Percentiles rank a stretch among this genome's conserved stretches.
These are phyloP conservation scores for Barnettozyma sp. DNA, from an alignment of 805 yeast genomes.

Conservation along the genomic window DNA sequence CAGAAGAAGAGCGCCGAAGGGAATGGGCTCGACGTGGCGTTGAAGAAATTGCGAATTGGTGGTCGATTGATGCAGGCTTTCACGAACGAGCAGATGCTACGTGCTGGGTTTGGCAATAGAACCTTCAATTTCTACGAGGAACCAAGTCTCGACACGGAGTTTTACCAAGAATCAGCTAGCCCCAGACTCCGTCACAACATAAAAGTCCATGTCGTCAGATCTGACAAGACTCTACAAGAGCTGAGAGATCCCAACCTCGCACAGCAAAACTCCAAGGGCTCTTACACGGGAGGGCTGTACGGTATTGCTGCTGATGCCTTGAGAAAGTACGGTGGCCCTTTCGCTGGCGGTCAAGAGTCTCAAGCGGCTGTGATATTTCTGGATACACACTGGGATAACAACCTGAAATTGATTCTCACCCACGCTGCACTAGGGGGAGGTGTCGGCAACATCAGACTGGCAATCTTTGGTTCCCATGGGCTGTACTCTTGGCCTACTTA, in stretches of 20 bases:
- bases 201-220: constrained; percentile 69
- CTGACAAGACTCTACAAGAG: constrained; percentile 61
- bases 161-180: constrained; percentile 33
- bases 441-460: constrained; percentile 57
- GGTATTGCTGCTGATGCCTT: constrained; percentile 76
- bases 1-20: constrained; percentile 46
- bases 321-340: constrained; percentile 47
- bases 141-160: constrained; percentile 45
- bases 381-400: constrained; percentile 78
- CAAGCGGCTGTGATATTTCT: constrained; percentile 82
- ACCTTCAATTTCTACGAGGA: constrained; percentile 72
- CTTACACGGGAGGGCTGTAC: constrained; percentile 68
- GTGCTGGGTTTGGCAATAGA: constrained; percentile 71
- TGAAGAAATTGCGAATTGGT: constrained; percentile 68
- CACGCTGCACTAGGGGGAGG: constrained; percentile 98
- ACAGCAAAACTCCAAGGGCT: constrained; percentile 76
- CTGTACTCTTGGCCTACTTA: constrained; percentile 88
- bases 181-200: constrained; percentile 46
- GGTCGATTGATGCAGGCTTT: constrained; percentile 87
- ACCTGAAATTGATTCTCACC: constrained; percentile 52
- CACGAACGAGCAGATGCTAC: constrained; percentile 83
- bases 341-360: constrained; percentile 36
- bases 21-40: constrained; percentile 61
- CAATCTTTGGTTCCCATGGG: constrained; percentile 93
- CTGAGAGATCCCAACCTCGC: constrained; percentile 75